Evolutionary conservation across 2,329 filamentous ascomycete genomes (phyloP).

Genomic region (Fusarium oxysporum): DNA sequence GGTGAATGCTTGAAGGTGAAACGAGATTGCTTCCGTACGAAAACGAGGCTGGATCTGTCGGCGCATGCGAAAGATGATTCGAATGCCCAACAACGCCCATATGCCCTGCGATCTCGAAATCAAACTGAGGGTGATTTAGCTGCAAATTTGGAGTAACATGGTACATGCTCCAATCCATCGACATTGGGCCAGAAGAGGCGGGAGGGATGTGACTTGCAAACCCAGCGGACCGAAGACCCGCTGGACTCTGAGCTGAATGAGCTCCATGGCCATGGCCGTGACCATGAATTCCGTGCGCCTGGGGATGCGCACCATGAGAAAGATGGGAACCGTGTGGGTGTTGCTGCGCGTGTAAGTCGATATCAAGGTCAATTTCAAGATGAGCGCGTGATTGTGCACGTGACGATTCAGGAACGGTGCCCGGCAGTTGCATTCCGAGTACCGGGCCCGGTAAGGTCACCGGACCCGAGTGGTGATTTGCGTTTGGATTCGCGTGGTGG

Average conservation of each 20-base stretch:
- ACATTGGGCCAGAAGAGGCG: conserved; percentile 25
- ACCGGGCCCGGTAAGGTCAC: conserved; percentile 29
- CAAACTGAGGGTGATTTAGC: conserved; percentile 37
- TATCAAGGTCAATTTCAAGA: conserved; percentile 22
- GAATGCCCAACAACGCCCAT: conserved; percentile 34
- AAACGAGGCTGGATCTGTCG: conserved; percentile 30
- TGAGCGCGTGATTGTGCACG: conserved; percentile 6
- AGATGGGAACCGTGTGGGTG: conserved; percentile 23
- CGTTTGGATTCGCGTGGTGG: conserved; percentile 27
- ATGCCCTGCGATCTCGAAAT: conserved; percentile 40
- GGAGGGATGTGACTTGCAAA: conserved; percentile 34
- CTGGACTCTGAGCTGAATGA: conserved; percentile 31
- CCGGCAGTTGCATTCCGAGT: conserved; percentile 35
- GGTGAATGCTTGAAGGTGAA: conserved; percentile 43
- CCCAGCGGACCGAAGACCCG: conserved; percentile 16
- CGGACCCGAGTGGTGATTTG: conserved; percentile 6
- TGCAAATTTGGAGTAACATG: conserved; percentile 25
- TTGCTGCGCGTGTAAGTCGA: conserved; percentile 37
- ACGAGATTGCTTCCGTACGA: conserved; percentile 38
- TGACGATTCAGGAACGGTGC: conserved; percentile 11
- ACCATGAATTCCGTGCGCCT: conserved; percentile 23
- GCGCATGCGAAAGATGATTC: conserved; percentile 32
- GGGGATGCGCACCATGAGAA: conserved; percentile 1
- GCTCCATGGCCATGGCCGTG: conserved; percentile 17
- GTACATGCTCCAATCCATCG: conserved; percentile 43